phyloP scores from a whole-genome alignment of 768 basidiomycete genomes.

The Macrolepiota dolichaula region DNA sequence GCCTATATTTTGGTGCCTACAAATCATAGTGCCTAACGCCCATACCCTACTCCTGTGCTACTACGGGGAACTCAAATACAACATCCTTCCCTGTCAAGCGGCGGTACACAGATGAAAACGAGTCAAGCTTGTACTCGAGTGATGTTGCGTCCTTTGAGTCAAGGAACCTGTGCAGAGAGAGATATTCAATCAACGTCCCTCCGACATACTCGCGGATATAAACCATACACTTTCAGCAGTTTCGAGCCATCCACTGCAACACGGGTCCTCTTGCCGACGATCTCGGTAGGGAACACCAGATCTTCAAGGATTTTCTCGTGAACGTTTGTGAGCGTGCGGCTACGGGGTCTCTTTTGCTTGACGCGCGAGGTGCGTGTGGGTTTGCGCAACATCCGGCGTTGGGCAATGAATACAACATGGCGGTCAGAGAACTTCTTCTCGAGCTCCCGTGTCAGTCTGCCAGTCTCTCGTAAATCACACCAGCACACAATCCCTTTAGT shows the following conservation, averaged over 20 bases:
- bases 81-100: slow-evolving; percentile 96
- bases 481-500: slow-evolving; percentile 9
- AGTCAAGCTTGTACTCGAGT: slow-evolving; percentile 99
- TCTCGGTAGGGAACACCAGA: slow-evolving; percentile 98
- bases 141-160: slow-evolving; percentile 98
- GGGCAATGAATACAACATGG: slow-evolving; percentile 98
- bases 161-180: slow-evolving; percentile 65
- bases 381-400: slow-evolving; percentile 97
- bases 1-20: slow-evolving; percentile 21
- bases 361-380: slow-evolving; percentile 91
- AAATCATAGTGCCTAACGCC: slow-evolving; percentile 17
- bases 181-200: slow-evolving; percentile 15
- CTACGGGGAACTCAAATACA: slow-evolving; percentile 87
- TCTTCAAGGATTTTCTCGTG: slow-evolving; percentile 99
- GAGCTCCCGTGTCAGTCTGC: slow-evolving; percentile 93
- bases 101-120: slow-evolving; percentile 96
- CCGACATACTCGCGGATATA: background rate
- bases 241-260: slow-evolving; percentile 92
- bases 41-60: slow-evolving; percentile 54
- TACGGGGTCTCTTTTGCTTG: slow-evolving; percentile 94
- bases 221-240: slow-evolving; percentile 92
- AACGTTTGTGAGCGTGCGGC: slow-evolving; percentile 93
- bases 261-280: slow-evolving; percentile 97
- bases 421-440: slow-evolving; percentile 99
- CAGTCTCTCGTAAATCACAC: slow-evolving; percentile 9